These are phyloP conservation scores for Xylaria palmicola DNA, from an alignment of 495 filamentous ascomycete species.

Conservation along the genomic window DNA sequence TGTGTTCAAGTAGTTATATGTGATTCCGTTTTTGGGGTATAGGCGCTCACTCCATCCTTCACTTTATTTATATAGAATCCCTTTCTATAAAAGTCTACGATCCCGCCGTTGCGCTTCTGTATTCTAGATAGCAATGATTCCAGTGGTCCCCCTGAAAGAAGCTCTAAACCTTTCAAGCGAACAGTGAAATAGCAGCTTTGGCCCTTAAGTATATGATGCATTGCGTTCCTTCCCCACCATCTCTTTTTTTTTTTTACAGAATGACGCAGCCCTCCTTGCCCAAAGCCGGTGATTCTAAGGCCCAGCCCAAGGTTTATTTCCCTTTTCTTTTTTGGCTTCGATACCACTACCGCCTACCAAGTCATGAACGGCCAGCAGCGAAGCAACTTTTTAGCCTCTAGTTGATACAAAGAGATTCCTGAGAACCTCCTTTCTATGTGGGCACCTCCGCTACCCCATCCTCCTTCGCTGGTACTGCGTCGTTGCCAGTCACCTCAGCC, in stretches of 20 bases:
- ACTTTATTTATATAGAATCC: too few species aligned
- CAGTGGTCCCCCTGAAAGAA: too few species aligned
- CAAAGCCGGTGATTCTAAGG: too few species aligned
- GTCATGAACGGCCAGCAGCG: neutral
- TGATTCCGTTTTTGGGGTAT: too few species aligned
- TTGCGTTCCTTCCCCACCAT: neutral
- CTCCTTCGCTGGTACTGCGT: conserved; percentile 2
- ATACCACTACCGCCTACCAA: neutral
- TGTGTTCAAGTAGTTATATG: too few species aligned
- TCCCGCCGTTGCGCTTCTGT: too few species aligned
- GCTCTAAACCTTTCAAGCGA: neutral
- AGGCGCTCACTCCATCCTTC: too few species aligned
- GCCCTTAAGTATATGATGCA: neutral
- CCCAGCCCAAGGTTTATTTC: neutral
- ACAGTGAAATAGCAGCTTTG: too few species aligned
- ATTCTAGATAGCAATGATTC: too few species aligned
- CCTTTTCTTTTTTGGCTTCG: neutral
- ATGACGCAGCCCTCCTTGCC: too few species aligned
- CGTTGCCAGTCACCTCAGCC: conserved; percentile 11
- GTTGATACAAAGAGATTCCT: neutral
- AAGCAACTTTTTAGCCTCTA: neutral
- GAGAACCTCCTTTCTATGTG: neutral
- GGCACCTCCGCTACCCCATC: conserved; percentile 1
- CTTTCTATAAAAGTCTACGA: too few species aligned
- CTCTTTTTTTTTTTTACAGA: neutral